A percentile compares a stretch with the other conserved stretches of the same genome.
Evolutionary conservation across 306 rosid species (phyloP).

Genomic region (Aeschynomene evenia): DNA sequence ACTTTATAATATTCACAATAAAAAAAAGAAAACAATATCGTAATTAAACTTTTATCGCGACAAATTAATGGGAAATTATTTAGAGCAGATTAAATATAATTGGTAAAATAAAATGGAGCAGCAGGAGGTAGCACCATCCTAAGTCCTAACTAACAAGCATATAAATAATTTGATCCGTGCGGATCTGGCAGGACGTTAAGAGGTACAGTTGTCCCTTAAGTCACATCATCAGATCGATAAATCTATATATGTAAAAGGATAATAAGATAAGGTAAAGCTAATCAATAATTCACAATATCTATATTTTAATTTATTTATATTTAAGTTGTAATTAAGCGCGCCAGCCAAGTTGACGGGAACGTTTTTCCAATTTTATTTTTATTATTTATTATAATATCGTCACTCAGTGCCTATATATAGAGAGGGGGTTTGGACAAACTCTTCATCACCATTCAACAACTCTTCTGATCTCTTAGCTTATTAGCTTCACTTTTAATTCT

Average conservation of each 20-base stretch:
- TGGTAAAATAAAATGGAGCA: conserved; percentile 5
- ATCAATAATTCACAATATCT: conserved; percentile 37
- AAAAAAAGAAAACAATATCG: not conserved
- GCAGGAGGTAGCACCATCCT: too few relatives aligned
- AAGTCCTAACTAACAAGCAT: conserved; percentile 44
- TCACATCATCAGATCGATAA: conserved; percentile 39
- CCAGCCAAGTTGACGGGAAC: conserved; percentile 1
- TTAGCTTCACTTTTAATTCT: too few relatives aligned
- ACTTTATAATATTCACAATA: not conserved
- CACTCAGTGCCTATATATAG: not conserved
- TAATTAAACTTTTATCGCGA: conserved; percentile 34
- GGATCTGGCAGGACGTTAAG: conserved; percentile 53
- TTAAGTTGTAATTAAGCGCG: not conserved
- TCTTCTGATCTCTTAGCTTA: too few relatives aligned
- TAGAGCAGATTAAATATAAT: not conserved
- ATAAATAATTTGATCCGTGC: conserved; percentile 29
- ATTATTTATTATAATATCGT: not conserved
- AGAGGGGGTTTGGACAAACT: not conserved
- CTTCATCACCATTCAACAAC: not conserved
- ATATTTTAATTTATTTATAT: too few relatives aligned
- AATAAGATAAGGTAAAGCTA: conserved; percentile 12
- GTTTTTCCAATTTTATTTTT: not conserved
- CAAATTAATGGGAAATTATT: not conserved
- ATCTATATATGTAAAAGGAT: conserved; percentile 31
- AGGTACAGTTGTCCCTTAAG: conserved; percentile 56